phyloP scores from a whole-genome alignment of 2,329 filamentous ascomycete species.

The Verticillium albo-atrum region DNA sequence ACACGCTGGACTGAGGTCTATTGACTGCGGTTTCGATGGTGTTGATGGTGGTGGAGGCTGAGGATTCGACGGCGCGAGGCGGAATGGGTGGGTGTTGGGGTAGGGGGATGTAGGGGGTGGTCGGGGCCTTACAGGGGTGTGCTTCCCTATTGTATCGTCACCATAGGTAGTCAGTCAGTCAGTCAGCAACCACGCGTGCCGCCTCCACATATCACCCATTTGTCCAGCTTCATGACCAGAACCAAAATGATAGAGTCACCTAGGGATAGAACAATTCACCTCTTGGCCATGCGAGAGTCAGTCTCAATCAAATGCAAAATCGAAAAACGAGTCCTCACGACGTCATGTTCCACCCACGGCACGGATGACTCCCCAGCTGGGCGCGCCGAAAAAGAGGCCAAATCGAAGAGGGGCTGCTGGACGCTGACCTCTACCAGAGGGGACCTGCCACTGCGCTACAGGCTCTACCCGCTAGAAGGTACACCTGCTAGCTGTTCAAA shows the following conservation, averaged over 20 bases:
- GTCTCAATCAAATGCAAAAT: background rate
- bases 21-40: background rate
- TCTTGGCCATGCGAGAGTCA: background rate
- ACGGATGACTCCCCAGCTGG: background rate
- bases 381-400: background rate
- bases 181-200: background rate
- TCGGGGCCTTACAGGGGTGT: background rate
- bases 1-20: background rate
- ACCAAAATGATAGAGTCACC: background rate
- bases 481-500: background rate
- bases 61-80: background rate
- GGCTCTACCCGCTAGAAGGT: background rate
- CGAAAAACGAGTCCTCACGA: background rate
- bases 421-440: background rate
- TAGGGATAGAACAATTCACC: background rate
- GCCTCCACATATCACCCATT: no score
- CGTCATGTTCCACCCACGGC: background rate
- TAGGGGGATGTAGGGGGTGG: background rate
- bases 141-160: background rate
- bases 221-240: background rate
- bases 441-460: background rate
- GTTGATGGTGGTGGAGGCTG: background rate
- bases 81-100: background rate
- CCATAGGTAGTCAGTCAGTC: background rate
- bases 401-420: background rate